Evolutionary conservation across 495 filamentous ascomycete species (phyloP), one percentile per base, ranked within the genome.

Genomic region (Hyphodiscus hymeniophilus): DNA sequence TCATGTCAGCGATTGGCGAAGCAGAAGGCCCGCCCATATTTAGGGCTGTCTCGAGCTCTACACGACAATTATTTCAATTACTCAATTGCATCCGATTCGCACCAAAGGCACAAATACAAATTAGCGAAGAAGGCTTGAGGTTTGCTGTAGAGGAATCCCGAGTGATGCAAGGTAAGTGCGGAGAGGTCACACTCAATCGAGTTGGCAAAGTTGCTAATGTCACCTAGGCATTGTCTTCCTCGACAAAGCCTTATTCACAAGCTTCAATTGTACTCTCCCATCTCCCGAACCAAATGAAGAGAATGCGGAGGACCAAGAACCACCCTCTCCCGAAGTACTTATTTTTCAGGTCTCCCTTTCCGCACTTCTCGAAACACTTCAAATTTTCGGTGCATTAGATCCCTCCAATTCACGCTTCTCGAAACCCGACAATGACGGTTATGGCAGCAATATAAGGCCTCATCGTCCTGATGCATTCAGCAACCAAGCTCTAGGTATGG

Each of bases 301-400:
- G 42, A 63, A 72, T 33, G 54, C 62, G 26, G 51, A 65, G 18
- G 38, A 55, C 22, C 43, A 38, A 17, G 54, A 59, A 8, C 5
- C 26, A 4, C 26, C 26, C 26, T 28, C 26, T 28, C 48, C 63
- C 7, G 63, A 66, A 57, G 64, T 69, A 44, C 63, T 64, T 8
- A 70, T 60, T 32, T 97, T 97, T 60, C 83, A 88, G 49, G 82
- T 96, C 50, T 91, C 88, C 10, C 74, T 98, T 32, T 73, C 84
- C 1, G 85, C 91, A 32, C 75, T 98, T 7, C 77, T 98, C 35
- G 92, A 98, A 69, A 95, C 89, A 7, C 73, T 98, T 22, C 90
- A 95, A 57, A 95, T 98, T 33, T 91, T 97, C 60, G 84, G 85
- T 39, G 76, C 88, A 49, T 80, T 80, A 36, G 87, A 95, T 54